Conservation (phyloP, 2,329 filamentous ascomycete genomes). For the Pseudogymnoascus sp. region DNA sequence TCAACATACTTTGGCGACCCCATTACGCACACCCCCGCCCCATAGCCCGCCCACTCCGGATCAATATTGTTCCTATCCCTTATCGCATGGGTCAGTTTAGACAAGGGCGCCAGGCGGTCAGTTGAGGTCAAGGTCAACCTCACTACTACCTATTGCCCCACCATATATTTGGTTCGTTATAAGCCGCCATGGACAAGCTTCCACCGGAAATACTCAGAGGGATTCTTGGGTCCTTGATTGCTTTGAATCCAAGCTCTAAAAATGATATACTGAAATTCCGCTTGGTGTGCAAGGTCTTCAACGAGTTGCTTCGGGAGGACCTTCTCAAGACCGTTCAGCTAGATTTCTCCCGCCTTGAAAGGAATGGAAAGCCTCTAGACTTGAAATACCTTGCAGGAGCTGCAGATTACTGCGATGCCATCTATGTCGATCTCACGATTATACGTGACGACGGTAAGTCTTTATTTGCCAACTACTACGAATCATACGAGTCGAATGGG, state of each 20-base stretch:
- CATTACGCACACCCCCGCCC: too few relatives aligned
- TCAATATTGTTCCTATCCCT: constrained; percentile 5
- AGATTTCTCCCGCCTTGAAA: constrained; percentile 43
- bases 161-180: background rate
- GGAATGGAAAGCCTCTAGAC: constrained; percentile 28
- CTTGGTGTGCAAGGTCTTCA: constrained; percentile 44
- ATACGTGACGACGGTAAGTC: constrained; percentile 44
- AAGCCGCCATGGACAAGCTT: constrained; percentile 38
- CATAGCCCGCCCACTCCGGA: background rate
- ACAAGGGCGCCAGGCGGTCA: background rate
- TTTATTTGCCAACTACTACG: background rate
- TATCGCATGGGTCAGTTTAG: background rate
- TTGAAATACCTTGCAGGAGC: constrained; percentile 40
- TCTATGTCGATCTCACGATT: constrained; percentile 48
- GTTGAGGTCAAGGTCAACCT: background rate
- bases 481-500: background rate
- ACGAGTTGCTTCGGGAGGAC: constrained; percentile 40
- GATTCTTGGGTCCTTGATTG: constrained; percentile 40
- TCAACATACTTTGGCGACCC: background rate
- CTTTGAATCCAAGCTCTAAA: constrained; percentile 35
- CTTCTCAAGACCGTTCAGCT: constrained; percentile 43
- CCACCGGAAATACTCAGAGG: constrained; percentile 42
- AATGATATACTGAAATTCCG: constrained; percentile 40
- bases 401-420: constrained; percentile 41
- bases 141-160: constrained; percentile 7